Conservation (phyloP, 2,329 filamentous ascomycete species). For the Colletotrichum sp. region DNA sequence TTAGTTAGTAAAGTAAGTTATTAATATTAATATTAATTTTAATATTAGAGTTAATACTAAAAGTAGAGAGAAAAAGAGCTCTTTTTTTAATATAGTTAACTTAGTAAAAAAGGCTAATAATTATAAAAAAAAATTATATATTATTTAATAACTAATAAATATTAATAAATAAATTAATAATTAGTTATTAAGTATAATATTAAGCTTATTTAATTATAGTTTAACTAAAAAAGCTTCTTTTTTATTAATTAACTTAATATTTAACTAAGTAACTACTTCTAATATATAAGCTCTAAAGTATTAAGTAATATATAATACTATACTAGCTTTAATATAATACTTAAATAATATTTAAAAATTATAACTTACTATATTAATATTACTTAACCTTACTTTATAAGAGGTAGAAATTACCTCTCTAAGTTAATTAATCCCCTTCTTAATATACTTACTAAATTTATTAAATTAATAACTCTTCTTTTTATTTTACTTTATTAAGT, state of each 20-base stretch:
- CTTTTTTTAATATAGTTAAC: background rate
- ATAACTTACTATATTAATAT: background rate
- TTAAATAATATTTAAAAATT: background rate
- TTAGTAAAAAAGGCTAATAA: too few relatives aligned
- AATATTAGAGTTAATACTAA: too few relatives aligned
- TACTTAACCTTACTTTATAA: background rate
- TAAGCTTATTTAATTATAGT: background rate
- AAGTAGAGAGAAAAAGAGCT: background rate
- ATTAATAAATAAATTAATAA: background rate
- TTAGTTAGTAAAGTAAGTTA: too few relatives aligned
- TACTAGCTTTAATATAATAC: background rate
- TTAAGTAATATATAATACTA: background rate
- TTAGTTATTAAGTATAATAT: background rate
- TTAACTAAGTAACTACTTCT: background rate
- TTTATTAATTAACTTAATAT: background rate
- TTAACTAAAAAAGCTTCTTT: background rate
- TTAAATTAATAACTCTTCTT: background rate
- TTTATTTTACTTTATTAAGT: background rate
- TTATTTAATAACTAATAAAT: too few relatives aligned
- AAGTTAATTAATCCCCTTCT: background rate
- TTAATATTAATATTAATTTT: too few relatives aligned
- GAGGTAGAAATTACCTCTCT: background rate
- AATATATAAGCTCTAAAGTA: background rate
- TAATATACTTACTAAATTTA: background rate
- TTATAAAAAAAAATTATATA: too few relatives aligned